phyloP scores from a whole-genome alignment of 768 basidiomycete genomes.

The Leucogyrophana mollusca region DNA sequence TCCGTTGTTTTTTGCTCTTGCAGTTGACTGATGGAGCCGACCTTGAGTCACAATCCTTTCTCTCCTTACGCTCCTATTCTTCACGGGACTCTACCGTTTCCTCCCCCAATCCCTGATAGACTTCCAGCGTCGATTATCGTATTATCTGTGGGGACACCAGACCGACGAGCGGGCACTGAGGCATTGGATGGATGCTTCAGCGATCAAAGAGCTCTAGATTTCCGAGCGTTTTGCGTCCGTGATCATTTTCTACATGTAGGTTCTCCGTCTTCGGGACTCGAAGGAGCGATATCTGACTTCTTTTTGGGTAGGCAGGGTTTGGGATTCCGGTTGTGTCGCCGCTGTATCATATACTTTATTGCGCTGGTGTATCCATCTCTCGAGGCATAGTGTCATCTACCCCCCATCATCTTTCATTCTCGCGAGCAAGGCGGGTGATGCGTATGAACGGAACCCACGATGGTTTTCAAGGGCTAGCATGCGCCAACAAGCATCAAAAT shows the following conservation, averaged over 20 bases:
- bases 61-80: slow-evolving; percentile 42
- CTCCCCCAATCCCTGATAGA: slow-evolving; percentile 56
- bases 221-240: slow-evolving; percentile 8
- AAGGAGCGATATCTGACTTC: not conserved
- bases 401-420: too few relatives aligned
- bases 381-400: too few relatives aligned
- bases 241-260: slow-evolving; percentile 3
- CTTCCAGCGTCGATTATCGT: slow-evolving; percentile 51
- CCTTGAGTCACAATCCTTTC: slow-evolving; percentile 40
- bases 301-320: not conserved
- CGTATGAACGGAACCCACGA: too few relatives aligned
- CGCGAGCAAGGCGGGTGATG: too few relatives aligned
- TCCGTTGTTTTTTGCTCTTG: slow-evolving; percentile 1
- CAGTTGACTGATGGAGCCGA: not conserved
- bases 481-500: too few relatives aligned
- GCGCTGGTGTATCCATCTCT: not conserved
- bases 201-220: slow-evolving; percentile 24
- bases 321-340: not conserved
- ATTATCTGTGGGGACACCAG: slow-evolving; percentile 63
- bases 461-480: too few relatives aligned
- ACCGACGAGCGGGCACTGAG: slow-evolving; percentile 22
- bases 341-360: slow-evolving; percentile 1
- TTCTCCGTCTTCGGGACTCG: not conserved
- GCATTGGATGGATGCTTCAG: slow-evolving; percentile 20
- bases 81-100: slow-evolving; percentile 53